These are phyloP conservation scores for Rhexocercosporidium sp. DNA, from an alignment of 2,329 filamentous ascomycete species.

Conservation along the genomic window DNA sequence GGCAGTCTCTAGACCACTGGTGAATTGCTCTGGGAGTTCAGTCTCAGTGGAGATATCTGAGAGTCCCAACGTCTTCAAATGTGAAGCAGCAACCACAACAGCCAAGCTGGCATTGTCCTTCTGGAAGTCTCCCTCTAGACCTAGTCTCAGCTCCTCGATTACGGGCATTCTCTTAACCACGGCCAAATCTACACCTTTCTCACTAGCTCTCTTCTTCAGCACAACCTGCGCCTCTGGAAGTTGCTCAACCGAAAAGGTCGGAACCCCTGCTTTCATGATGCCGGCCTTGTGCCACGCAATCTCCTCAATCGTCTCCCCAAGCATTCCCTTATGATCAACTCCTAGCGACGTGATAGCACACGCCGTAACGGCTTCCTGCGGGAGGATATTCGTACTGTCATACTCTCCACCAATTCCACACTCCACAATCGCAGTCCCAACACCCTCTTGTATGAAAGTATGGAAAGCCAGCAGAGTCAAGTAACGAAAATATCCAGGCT, in stretches of 20 bases:
- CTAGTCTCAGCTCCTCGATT: conserved; percentile 51
- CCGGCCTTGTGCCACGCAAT: conserved; percentile 95
- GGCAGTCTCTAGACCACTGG: conserved; percentile 73
- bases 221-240: conserved; percentile 61
- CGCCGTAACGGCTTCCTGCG: conserved; percentile 59
- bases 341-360: conserved; percentile 80
- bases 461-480: conserved; percentile 89
- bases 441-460: conserved; percentile 76
- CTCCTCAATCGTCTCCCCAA: conserved; percentile 78
- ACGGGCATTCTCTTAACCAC: conserved; percentile 37
- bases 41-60: conserved; percentile 2
- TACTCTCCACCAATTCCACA: conserved; percentile 95
- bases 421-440: conserved; percentile 83
- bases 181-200: conserved; percentile 30
- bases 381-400: conserved; percentile 87
- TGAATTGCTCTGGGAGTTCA: conserved; percentile 64
- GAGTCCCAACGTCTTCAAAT: conserved; percentile 49
- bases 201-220: conserved; percentile 61
- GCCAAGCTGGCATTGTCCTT: conserved; percentile 65
- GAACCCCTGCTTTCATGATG: conserved; percentile 73
- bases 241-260: conserved; percentile 68
- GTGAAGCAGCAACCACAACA: conserved; percentile 57
- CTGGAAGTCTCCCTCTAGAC: conserved; percentile 60
- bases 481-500: conserved; percentile 92
- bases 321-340: conserved; percentile 82